phyloP scores from a whole-genome alignment of 495 filamentous ascomycete species.

The Pyronema domesticum region DNA sequence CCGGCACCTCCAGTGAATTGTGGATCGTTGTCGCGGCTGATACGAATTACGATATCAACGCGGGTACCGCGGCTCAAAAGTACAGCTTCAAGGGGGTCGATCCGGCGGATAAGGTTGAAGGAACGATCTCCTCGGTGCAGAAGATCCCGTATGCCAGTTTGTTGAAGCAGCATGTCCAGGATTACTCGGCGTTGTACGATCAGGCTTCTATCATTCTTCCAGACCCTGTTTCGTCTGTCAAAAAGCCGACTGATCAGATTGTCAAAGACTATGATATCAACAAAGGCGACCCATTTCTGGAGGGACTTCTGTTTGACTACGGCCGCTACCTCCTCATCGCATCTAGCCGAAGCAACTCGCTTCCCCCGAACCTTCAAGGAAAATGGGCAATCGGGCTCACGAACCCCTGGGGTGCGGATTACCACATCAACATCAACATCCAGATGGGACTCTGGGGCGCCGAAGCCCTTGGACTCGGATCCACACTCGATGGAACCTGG shows the following conservation, averaged over 20 bases:
- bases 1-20: constrained; percentile 9
- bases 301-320: constrained; percentile 31
- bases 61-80: constrained; percentile 27
- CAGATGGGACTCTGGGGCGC: constrained; percentile 37
- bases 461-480: constrained; percentile 27
- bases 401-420: constrained; percentile 32
- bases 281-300: constrained; percentile 30
- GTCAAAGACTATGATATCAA: constrained; percentile 23
- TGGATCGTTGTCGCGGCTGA: constrained; percentile 29
- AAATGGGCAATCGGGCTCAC: constrained; percentile 27
- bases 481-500: constrained; percentile 26
- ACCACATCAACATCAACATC: constrained; percentile 36
- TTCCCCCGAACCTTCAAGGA: constrained; percentile 33
- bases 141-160: constrained; percentile 22
- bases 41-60: constrained; percentile 31
- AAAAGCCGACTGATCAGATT: constrained; percentile 27
- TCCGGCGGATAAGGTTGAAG: constrained; percentile 26
- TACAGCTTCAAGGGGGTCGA: constrained; percentile 34
- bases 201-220: constrained; percentile 29
- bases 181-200: constrained; percentile 26
- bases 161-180: constrained; percentile 26
- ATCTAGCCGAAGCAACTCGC: constrained; percentile 27
- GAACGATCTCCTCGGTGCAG: constrained; percentile 22
- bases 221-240: constrained; percentile 25
- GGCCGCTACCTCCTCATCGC: constrained; percentile 32